These are phyloP conservation scores for Ceratorhiza oryzae-sativae DNA, from an alignment of 1,284 basidiomycete genomes.

Conservation along the genomic window DNA sequence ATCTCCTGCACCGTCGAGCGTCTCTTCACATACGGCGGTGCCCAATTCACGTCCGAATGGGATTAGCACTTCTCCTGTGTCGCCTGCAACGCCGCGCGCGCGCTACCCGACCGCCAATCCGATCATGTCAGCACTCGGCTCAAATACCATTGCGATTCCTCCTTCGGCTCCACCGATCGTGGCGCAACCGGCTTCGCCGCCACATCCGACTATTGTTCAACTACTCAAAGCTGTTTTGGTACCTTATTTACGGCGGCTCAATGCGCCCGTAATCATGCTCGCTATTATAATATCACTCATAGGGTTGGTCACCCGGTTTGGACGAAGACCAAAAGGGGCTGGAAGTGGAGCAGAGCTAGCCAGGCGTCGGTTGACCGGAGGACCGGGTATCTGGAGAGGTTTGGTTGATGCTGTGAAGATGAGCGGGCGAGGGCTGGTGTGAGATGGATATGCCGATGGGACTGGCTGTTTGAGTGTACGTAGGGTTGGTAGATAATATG, in stretches of 20 bases:
- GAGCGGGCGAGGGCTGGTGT: slow-evolving; percentile 29
- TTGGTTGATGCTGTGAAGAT: slow-evolving; percentile 28
- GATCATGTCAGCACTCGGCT: background rate
- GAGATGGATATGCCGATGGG: background rate
- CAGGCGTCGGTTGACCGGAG: slow-evolving; percentile 1
- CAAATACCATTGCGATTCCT: slow-evolving; percentile 15
- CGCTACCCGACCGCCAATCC: background rate
- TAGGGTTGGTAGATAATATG: background rate
- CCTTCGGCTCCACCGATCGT: slow-evolving; percentile 5
- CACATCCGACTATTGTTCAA: slow-evolving; percentile 15
- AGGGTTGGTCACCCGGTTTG: slow-evolving; percentile 17
- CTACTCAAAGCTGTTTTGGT: slow-evolving; percentile 18
- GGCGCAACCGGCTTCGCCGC: slow-evolving; percentile 8
- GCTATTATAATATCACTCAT: slow-evolving; percentile 20
- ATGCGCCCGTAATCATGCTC: slow-evolving; percentile 23
- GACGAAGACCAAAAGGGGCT: slow-evolving; percentile 11
- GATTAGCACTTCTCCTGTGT: slow-evolving; percentile 9
- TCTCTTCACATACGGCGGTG: slow-evolving; percentile 28
- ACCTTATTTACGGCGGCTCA: slow-evolving; percentile 24
- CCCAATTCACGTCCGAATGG: slow-evolving; percentile 14
- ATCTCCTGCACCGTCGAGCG: slow-evolving; percentile 33
- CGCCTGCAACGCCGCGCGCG: slow-evolving; percentile 8
- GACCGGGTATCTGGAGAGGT: slow-evolving; percentile 12
- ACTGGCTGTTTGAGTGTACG: background rate
- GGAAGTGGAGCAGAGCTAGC: slow-evolving; percentile 30